Percentiles rank a stretch among this genome's conserved stretches.
phyloP scores from a whole-genome alignment of 2,329 filamentous ascomycete species.

The Pseudogymnoascus sp. region DNA sequence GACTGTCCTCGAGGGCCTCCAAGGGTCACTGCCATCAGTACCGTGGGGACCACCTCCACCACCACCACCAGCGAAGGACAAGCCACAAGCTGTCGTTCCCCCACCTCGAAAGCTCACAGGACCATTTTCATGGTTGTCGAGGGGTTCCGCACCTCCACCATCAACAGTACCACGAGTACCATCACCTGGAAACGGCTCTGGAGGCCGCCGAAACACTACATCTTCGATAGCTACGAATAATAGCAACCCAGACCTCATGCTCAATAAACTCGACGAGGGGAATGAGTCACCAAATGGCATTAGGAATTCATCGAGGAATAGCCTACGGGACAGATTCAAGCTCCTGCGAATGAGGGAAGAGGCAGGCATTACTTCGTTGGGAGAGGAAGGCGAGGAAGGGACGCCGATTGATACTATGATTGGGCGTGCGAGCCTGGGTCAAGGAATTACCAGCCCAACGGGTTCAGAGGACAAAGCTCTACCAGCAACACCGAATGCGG shows the following conservation, averaged over 20 bases:
- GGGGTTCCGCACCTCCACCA: constrained; percentile 53
- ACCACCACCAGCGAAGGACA: constrained; percentile 16
- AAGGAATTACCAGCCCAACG: constrained; percentile 35
- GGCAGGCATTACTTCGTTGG: constrained; percentile 46
- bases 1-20: constrained; percentile 61
- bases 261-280: constrained; percentile 70
- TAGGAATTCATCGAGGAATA: constrained; percentile 46
- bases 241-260: constrained; percentile 74
- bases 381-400: constrained; percentile 38
- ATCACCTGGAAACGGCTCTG: constrained; percentile 24
- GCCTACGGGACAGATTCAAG: constrained; percentile 72
- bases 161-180: constrained; percentile 32
- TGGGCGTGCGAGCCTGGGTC: constrained; percentile 35
- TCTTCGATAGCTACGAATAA: constrained; percentile 71
- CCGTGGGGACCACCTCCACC: constrained; percentile 57
- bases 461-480: constrained; percentile 22
- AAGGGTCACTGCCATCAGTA: constrained; percentile 63
- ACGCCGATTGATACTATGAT: constrained; percentile 35
- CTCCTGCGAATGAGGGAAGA: constrained; percentile 68
- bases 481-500: constrained; percentile 42
- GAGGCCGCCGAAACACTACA: constrained; percentile 61
- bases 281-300: constrained; percentile 48
- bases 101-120: constrained; percentile 68
- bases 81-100: constrained; percentile 20
- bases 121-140: constrained; percentile 78